phyloP scores from a whole-genome alignment of 768 basidiomycete species.

The Cyathus striatus region DNA sequence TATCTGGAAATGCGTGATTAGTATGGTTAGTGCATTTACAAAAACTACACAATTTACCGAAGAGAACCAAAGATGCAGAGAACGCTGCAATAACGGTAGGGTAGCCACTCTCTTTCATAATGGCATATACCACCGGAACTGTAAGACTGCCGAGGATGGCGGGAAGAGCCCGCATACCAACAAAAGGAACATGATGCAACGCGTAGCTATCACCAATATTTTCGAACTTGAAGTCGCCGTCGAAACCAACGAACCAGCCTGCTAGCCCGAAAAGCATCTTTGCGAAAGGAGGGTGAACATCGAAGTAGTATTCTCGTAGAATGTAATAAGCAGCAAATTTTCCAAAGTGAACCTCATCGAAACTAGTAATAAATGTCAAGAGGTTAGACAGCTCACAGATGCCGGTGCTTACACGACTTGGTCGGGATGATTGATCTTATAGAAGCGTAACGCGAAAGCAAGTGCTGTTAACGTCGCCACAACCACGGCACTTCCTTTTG shows the following conservation, averaged over 20 bases:
- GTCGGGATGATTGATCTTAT: conserved; percentile 92
- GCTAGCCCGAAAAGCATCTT: conserved; percentile 92
- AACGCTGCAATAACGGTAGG: conserved; percentile 89
- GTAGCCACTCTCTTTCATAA: conserved; percentile 98
- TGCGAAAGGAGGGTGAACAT: conserved; percentile 96
- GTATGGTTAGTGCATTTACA: background rate
- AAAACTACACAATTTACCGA: conserved; percentile 54
- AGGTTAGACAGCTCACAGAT: background rate
- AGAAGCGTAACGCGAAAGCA: conserved; percentile 84
- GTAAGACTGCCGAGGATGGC: conserved; percentile 90
- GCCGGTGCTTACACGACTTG: conserved; percentile 76
- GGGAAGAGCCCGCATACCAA: conserved; percentile 89
- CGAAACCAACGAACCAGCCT: conserved; percentile 96
- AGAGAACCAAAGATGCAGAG: conserved; percentile 78
- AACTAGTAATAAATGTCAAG: conserved; percentile 42
- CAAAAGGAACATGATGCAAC: conserved; percentile 82
- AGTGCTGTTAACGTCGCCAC: conserved; percentile 63
- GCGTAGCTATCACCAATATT: conserved; percentile 94
- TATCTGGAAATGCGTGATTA: conserved; percentile 56
- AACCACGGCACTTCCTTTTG: conserved; percentile 56
- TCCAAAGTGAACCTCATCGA: conserved; percentile 98
- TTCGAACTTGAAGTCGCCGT: conserved; percentile 91
- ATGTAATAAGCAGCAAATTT: conserved; percentile 98
- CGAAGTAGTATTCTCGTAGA: conserved; percentile 93
- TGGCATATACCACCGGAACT: conserved; percentile 85